These are phyloP conservation scores for Amoebophrya sp. DNA, from an alignment of 169 alveolate species.

Conservation along the genomic window DNA sequence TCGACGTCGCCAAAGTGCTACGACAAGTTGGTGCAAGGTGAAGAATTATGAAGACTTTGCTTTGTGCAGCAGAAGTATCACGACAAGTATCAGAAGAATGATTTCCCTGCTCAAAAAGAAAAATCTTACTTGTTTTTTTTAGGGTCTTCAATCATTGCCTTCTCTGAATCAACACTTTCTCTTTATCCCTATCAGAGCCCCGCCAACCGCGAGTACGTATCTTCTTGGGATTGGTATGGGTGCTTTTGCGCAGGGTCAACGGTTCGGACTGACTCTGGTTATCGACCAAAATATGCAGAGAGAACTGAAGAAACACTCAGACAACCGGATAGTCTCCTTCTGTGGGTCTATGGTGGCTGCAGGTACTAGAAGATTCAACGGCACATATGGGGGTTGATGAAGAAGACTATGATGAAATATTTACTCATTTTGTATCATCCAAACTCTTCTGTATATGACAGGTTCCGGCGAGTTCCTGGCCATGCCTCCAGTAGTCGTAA, in stretches of 20 bases:
- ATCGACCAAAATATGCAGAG: conserved; percentile 12
- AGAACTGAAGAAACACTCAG: not conserved
- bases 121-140: too few relatives aligned
- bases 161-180: too few relatives aligned
- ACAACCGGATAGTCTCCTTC: not conserved
- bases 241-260: not conserved
- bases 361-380: not conserved
- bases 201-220: not conserved
- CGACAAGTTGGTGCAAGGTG: not conserved
- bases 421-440: too few relatives aligned
- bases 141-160: too few relatives aligned
- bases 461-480: conserved; percentile 4
- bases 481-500: not conserved
- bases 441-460: too few relatives aligned
- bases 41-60: too few relatives aligned
- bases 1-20: not conserved
- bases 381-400: too few relatives aligned
- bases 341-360: not conserved
- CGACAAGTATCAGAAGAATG: too few relatives aligned
- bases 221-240: not conserved
- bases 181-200: too few relatives aligned
- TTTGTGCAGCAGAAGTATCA: too few relatives aligned
- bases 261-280: not conserved
- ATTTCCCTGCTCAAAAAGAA: too few relatives aligned
- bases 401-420: too few relatives aligned